Conservation (phyloP, 192 early-diverging fungal species). For the Spizellomyces punctatus region DNA sequence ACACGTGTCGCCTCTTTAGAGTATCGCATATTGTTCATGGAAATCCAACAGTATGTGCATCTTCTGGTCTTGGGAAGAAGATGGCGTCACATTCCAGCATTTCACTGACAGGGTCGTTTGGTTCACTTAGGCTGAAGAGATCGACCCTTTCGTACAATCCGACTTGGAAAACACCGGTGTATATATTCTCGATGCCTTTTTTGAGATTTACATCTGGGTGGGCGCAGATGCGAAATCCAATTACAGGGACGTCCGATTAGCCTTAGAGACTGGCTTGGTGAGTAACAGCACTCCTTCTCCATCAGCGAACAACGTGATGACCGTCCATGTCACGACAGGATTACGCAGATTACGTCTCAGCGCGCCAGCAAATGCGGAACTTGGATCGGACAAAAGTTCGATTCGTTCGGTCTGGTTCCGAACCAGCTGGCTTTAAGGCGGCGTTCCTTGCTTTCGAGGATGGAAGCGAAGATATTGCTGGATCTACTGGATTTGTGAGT, state of each 20-base stretch:
- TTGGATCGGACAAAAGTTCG: constrained; percentile 8
- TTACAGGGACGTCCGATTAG: constrained; percentile 30
- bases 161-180: constrained; percentile 29
- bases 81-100: background rate
- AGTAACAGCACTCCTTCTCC: background rate
- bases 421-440: constrained; percentile 36
- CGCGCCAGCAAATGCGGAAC: background rate
- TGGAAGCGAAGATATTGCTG: constrained; percentile 23
- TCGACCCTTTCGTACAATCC: constrained; percentile 32
- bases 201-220: constrained; percentile 42
- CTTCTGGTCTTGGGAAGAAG: constrained; percentile 8
- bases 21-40: constrained; percentile 41
- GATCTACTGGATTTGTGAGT: constrained; percentile 25
- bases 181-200: constrained; percentile 43
- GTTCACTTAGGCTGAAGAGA: constrained; percentile 25
- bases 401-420: constrained; percentile 20
- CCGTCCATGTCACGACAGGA: constrained; percentile 7
- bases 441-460: constrained; percentile 42
- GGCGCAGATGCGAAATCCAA: constrained; percentile 19
- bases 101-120: too few species aligned
- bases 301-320: too few species aligned
- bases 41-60: constrained; percentile 31
- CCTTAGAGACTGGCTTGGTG: constrained; percentile 29
- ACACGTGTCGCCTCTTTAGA: constrained; percentile 31
- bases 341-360: constrained; percentile 20